Conservation (phyloP, 257 asterid species). For the Gentiana straminea region DNA sequence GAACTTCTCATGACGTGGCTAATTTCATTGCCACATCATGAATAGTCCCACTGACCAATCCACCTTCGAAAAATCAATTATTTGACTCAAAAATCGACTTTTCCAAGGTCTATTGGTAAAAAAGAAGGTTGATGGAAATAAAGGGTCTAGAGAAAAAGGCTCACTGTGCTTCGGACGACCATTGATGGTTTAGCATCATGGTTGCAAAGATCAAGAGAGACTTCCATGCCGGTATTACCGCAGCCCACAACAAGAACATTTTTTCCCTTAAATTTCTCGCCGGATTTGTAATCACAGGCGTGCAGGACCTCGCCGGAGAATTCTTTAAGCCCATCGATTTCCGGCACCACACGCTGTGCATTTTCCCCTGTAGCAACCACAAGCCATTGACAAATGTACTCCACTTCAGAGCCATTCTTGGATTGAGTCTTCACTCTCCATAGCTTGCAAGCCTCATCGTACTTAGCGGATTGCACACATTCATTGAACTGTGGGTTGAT, state of each 20-base stretch:
- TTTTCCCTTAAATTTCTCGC: conserved; percentile 53
- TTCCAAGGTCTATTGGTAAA: no score
- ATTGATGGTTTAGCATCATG: conserved; percentile 64
- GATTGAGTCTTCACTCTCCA: conserved; percentile 61
- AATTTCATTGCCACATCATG: no score
- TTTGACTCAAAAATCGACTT: no score
- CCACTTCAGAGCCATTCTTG: conserved; percentile 35
- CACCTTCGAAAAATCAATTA: no score
- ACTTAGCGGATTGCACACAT: conserved; percentile 62
- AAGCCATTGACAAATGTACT: conserved; percentile 78
- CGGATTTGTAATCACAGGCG: conserved; percentile 70
- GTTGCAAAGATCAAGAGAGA: conserved; percentile 91
- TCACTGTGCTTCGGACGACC: conserved; percentile 80
- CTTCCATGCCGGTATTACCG: conserved; percentile 92
- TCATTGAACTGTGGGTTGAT: conserved; percentile 64
- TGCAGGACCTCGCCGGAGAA: conserved; percentile 70
- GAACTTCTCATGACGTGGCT: no score
- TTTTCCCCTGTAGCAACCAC: conserved; percentile 92
- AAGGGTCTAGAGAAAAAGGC: conserved; percentile 1
- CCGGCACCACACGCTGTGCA: conserved; percentile 64
- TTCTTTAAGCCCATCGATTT: conserved; percentile 50
- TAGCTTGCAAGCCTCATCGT: conserved; percentile 46
- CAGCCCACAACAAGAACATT: conserved; percentile 81
- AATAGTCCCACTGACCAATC: no score
- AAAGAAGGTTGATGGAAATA: no score